Evolutionary conservation across 441 rosid genomes (phyloP).

Genomic region (Euphorbia corollata): DNA sequence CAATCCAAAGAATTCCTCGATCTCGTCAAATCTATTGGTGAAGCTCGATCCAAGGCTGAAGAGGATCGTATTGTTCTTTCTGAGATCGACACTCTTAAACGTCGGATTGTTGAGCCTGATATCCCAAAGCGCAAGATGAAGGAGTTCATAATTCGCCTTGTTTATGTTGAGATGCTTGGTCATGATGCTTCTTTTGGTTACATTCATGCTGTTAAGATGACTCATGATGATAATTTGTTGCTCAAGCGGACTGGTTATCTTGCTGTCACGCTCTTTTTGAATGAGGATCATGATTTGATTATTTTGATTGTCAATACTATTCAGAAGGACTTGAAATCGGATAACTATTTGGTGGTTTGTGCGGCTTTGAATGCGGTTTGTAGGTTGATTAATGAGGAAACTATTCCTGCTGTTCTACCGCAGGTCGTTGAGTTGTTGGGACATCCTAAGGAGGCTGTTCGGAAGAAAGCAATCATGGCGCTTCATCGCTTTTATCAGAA

Average conservation of each 20-base stretch:
- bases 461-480: constrained; percentile 96
- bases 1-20: constrained; percentile 94
- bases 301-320: constrained; percentile 90
- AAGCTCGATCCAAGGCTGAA: constrained; percentile 96
- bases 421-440: constrained; percentile 75
- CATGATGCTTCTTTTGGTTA: constrained; percentile 95
- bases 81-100: constrained; percentile 88
- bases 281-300: constrained; percentile 90
- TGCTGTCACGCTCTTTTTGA: constrained; percentile 81
- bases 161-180: constrained; percentile 95
- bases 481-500: constrained; percentile 79
- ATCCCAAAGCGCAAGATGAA: constrained; percentile 91
- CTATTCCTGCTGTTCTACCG: constrained; percentile 89
- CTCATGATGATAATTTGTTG: constrained; percentile 67
- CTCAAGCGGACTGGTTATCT: constrained; percentile 93
- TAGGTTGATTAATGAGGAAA: constrained; percentile 91
- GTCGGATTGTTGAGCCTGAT: constrained; percentile 76
- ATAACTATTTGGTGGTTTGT: constrained; percentile 78
- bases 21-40: constrained; percentile 94
- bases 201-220: constrained; percentile 98
- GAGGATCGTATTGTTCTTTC: constrained; percentile 85
- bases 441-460: constrained; percentile 81
- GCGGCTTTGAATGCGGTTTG: constrained; percentile 86
- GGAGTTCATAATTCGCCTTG: constrained; percentile 78
- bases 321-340: constrained; percentile 93